Evolutionary conservation across 371 early-diverging fungal species (phyloP).

Genomic region (Lichtheimia corymbifera): DNA sequence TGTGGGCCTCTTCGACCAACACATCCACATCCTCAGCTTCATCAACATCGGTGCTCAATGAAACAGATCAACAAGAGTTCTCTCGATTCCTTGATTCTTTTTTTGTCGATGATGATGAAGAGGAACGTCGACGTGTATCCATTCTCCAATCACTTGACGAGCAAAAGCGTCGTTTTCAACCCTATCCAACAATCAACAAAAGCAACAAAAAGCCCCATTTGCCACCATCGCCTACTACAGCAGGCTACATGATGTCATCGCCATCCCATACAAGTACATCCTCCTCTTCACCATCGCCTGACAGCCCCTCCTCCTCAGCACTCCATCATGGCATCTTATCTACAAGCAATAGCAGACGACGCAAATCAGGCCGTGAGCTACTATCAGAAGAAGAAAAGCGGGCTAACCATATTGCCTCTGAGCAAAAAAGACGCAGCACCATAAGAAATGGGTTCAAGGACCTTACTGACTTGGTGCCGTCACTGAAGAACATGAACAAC

Average conservation of each 20-base stretch:
- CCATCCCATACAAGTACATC: background rate
- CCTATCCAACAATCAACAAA: background rate
- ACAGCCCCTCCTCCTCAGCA: background rate
- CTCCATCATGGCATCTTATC: too few species aligned
- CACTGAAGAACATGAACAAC: conserved; percentile 60
- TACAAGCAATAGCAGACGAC: conserved; percentile 11
- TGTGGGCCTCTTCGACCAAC: background rate
- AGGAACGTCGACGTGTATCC: conserved; percentile 31
- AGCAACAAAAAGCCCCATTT: conserved; percentile 17
- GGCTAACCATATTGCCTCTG: conserved; percentile 91
- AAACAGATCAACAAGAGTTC: conserved; percentile 44
- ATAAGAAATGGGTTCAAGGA: conserved; percentile 84
- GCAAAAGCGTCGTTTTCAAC: conserved; percentile 23
- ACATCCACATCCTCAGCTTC: background rate
- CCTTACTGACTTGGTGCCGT: conserved; percentile 81
- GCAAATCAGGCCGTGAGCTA: conserved; percentile 58
- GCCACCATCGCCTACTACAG: background rate
- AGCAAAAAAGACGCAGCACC: conserved; percentile 87
- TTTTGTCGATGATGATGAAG: conserved; percentile 40
- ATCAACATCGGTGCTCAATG: conserved; percentile 24
- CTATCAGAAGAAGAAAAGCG: conserved; percentile 87
- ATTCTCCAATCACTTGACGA: conserved; percentile 46
- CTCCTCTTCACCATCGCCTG: background rate
- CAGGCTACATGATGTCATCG: background rate
- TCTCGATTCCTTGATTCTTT: conserved; percentile 45